Percentiles rank a stretch among this genome's conserved stretches.
These are phyloP conservation scores for Metschnikowia kofuensis DNA, from an alignment of 805 yeast species.

Conservation along the genomic window DNA sequence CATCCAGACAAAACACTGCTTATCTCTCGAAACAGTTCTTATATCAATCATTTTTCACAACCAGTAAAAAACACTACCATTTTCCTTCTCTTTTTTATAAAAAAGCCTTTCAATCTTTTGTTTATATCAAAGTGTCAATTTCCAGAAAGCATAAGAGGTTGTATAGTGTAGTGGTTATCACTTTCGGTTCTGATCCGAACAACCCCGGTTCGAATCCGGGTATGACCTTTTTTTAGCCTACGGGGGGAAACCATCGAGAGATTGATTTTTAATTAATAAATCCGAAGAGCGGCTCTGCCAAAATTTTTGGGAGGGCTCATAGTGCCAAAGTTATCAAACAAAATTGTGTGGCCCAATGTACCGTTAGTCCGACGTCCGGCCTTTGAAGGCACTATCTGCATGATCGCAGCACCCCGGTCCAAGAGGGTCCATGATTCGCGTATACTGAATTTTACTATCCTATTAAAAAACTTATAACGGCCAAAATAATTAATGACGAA, in stretches of 20 bases:
- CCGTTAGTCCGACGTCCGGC: neutral
- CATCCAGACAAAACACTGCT: too few species aligned
- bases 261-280: neutral
- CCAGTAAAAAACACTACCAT: too few species aligned
- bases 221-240: constrained; percentile 49
- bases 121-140: too few species aligned
- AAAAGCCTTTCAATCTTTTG: too few species aligned
- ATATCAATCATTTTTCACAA: too few species aligned
- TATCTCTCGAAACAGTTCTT: too few species aligned
- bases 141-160: constrained; percentile 20
- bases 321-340: neutral
- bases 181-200: constrained; percentile 78
- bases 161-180: constrained; percentile 81
- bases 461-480: neutral
- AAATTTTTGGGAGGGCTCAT: neutral
- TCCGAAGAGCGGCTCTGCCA: neutral
- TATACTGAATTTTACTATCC: too few species aligned
- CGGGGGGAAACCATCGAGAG: neutral
- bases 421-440: neutral
- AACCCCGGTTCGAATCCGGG: constrained; percentile 88
- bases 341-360: neutral
- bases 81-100: too few species aligned
- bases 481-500: neutral
- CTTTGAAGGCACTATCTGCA: neutral
- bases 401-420: neutral